A percentile compares a stretch with the other conserved stretches of the same genome.
Evolutionary conservation across 352 stramenopile genomes (phyloP).

Genomic region (Stramenopiles sp.): DNA sequence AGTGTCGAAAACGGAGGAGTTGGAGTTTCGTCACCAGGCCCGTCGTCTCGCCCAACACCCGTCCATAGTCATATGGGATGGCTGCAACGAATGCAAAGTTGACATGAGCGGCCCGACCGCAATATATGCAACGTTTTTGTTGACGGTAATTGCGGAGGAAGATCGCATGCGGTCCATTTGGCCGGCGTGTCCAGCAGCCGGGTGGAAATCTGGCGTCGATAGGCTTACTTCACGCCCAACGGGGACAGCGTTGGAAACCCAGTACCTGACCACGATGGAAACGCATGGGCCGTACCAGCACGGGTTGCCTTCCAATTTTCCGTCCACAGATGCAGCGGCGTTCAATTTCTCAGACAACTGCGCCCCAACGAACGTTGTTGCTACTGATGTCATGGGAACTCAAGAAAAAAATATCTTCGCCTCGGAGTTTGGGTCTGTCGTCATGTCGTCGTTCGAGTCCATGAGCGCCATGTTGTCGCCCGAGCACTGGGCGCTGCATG

Average conservation of each 20-base stretch:
- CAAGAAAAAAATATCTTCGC: constrained; percentile 20
- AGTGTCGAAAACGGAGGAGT: constrained; percentile 18
- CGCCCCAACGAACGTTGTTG: background rate
- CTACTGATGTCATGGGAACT: background rate
- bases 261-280: constrained; percentile 21
- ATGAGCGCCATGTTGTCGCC: constrained; percentile 23
- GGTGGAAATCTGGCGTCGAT: constrained; percentile 27
- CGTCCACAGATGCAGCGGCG: background rate
- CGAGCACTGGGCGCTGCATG: constrained; percentile 26
- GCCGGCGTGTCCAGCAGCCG: constrained; percentile 29
- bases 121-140: constrained; percentile 27
- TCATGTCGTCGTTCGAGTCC: constrained; percentile 31
- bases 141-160: constrained; percentile 26
- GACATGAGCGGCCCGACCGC: constrained; percentile 12
- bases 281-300: constrained; percentile 29
- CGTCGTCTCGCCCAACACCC: constrained; percentile 42
- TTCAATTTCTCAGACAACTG: background rate
- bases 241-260: background rate
- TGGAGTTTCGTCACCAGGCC: constrained; percentile 43
- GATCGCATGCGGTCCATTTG: constrained; percentile 28
- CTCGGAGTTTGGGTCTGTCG: constrained; percentile 29
- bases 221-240: constrained; percentile 19
- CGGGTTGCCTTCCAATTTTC: background rate
- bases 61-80: constrained; percentile 60
- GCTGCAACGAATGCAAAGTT: constrained; percentile 50